These are phyloP conservation scores for Nitzschia palea DNA, from an alignment of 108 stramenopile genomes.

Conservation along the genomic window DNA sequence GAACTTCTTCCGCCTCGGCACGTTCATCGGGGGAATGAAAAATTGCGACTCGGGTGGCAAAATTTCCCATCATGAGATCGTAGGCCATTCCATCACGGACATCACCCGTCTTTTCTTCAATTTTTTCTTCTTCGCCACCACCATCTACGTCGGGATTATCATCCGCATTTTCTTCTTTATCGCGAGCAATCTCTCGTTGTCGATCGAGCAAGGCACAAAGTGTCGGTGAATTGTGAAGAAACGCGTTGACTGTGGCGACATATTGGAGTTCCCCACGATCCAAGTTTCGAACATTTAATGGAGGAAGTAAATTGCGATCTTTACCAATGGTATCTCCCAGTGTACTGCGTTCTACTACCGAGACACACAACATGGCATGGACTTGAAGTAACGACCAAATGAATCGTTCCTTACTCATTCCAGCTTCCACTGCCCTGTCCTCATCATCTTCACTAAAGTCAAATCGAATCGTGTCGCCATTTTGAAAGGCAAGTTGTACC, in stretches of 20 bases:
- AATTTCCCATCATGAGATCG: conserved; percentile 90
- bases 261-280: conserved; percentile 85
- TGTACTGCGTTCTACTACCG: conserved; percentile 73
- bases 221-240: conserved; percentile 55
- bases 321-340: conserved; percentile 38
- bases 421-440: conserved; percentile 54
- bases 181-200: conserved; percentile 51
- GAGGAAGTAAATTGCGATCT: conserved; percentile 49
- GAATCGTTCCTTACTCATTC: conserved; percentile 74
- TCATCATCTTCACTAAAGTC: conserved; percentile 65
- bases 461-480: conserved; percentile 77
- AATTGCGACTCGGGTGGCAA: conserved; percentile 66
- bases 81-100: conserved; percentile 72
- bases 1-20: conserved; percentile 79
- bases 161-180: conserved; percentile 24
- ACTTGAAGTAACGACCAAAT: conserved; percentile 83
- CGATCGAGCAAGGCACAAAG: conserved; percentile 75
- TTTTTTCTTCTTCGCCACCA: conserved; percentile 51
- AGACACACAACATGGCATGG: conserved; percentile 84
- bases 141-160: conserved; percentile 21
- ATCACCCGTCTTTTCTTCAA: conserved; percentile 52
- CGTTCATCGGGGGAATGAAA: conserved; percentile 76
- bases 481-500: conserved; percentile 71
- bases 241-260: conserved; percentile 77
- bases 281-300: conserved; percentile 71